These are phyloP conservation scores for Mortierella sp. DNA, from an alignment of 371 early-diverging fungal species.

Conservation along the genomic window DNA sequence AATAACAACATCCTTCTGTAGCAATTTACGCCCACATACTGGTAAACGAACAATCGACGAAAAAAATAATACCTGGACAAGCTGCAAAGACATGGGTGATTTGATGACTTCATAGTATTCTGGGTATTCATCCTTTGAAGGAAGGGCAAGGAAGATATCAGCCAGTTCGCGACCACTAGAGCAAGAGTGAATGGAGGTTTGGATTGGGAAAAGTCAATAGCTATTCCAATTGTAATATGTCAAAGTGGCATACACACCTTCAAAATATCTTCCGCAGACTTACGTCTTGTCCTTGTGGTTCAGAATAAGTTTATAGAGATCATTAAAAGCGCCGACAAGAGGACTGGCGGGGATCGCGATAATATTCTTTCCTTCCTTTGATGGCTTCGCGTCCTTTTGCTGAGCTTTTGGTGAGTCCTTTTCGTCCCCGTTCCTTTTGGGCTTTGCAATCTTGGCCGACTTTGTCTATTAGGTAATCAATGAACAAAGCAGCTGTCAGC, in stretches of 20 bases:
- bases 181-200: not conserved
- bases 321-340: constrained; percentile 45
- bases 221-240: not conserved
- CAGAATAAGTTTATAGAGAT: constrained; percentile 52
- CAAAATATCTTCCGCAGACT: not conserved
- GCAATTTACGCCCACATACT: constrained; percentile 13
- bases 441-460: constrained; percentile 21
- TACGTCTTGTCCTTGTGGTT: constrained; percentile 58
- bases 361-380: constrained; percentile 38
- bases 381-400: constrained; percentile 36
- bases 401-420: constrained; percentile 9
- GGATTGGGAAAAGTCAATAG: not conserved
- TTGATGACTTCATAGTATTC: constrained; percentile 93
- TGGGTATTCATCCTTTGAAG: constrained; percentile 85
- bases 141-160: constrained; percentile 83
- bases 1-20: not conserved
- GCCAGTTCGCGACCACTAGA: constrained; percentile 69
- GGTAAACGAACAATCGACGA: not conserved
- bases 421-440: constrained; percentile 33
- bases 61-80: constrained; percentile 66
- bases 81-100: constrained; percentile 84
- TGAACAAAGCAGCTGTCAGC: not conserved
- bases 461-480: constrained; percentile 18
- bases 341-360: constrained; percentile 34
- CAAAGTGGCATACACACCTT: not conserved